Evolutionary conservation across 331 rosid genomes (phyloP), one percentile per base, ranked within the genome.

Genomic region (Phaseolus coccineus): DNA sequence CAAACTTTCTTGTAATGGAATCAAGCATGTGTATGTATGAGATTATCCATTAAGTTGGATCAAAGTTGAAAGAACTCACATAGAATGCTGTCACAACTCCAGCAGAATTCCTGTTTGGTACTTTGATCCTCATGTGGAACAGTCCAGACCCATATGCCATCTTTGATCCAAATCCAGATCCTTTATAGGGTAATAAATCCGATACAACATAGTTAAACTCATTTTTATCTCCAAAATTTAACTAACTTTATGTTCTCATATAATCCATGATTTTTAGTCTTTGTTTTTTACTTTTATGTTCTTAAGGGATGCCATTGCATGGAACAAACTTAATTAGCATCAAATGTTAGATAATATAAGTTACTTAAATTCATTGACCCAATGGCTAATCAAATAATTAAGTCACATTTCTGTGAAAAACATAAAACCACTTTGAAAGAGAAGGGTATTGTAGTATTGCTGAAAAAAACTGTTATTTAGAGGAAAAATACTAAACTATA

Each of bases 1-100:
- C 0, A 16, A 51, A 51, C 9, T 51, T 51, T 51, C 24, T 15
- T 4, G 24, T 16, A 16, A 4, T 51, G 56, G 24, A 51, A 51
- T 16, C 22, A 16, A 51, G 1, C 4, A 14, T 22, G 3, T 56
- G 9, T 1, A 12, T 57, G 33, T 6, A 19, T 53, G 1, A 40
- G 35, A 28, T 69, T 39, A 56, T 11, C 4, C 27, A 16, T 50
- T n/a, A 52, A 63, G 35, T 13, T 28, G 8, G 4, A 69, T 14
- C 5, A 62, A 33, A 14, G 16, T 3, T 64, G 14, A 16, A n/a
- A 63, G 27, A 5, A 65, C 82, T 86, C 27, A 87, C 97, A 28
- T 89, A 92, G n/a, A 58, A 89, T 70, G 97, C 87, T 9, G 92
- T 89, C 52, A 92, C 91, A 76, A 92, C 89, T 71, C 96, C 97